Conservation (phyloP, 1,139 yeast genomes). For the Hansenula sp. region DNA sequence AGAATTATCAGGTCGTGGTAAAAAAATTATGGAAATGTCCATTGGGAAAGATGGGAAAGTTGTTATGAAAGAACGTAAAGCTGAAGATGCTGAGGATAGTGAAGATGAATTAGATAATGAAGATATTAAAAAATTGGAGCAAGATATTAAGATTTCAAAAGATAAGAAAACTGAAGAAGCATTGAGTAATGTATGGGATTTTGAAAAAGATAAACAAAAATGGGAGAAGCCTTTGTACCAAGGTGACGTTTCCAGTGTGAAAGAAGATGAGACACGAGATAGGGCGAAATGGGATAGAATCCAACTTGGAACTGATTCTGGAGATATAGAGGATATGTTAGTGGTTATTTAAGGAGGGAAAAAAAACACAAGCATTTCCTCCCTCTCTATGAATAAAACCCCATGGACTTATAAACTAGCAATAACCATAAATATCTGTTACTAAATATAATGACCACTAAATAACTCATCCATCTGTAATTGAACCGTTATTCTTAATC, state of each 20-base stretch:
- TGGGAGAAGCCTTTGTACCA: conserved; percentile 37
- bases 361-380: neutral
- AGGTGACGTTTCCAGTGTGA: conserved; percentile 13
- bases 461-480: too few species aligned
- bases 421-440: too few species aligned
- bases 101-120: conserved; percentile 24
- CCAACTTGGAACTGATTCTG: neutral
- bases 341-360: neutral
- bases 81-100: conserved; percentile 18
- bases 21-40: conserved; percentile 70
- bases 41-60: conserved; percentile 79
- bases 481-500: too few species aligned
- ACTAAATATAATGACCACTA: too few species aligned
- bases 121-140: conserved; percentile 31
- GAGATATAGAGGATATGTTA: conserved; percentile 1
- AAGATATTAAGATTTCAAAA: conserved; percentile 29
- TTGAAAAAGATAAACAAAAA: conserved; percentile 43
- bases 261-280: neutral
- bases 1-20: conserved; percentile 67
- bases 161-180: conserved; percentile 26
- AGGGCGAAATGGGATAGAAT: conserved; percentile 4
- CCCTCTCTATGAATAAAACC: too few species aligned
- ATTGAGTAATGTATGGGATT: conserved; percentile 51
- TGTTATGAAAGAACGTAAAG: conserved; percentile 29
- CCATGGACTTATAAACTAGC: too few species aligned